These are phyloP conservation scores for Botrytis paeoniae DNA, from an alignment of 2,329 filamentous ascomycete genomes.

Conservation along the genomic window DNA sequence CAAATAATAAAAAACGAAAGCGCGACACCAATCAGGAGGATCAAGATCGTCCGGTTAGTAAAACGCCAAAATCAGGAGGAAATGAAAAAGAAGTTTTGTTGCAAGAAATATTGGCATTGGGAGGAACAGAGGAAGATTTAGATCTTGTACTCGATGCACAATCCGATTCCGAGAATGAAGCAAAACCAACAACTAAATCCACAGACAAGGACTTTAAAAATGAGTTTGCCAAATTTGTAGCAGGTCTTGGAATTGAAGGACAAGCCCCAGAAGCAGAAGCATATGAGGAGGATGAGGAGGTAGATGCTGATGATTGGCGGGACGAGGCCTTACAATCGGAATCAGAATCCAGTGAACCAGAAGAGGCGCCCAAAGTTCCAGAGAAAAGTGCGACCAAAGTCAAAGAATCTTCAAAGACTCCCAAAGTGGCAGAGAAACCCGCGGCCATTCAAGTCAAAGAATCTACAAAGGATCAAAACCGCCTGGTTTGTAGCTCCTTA, in stretches of 20 bases:
- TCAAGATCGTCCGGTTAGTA: slow-evolving; percentile 25
- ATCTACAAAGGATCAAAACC: slow-evolving; percentile 33
- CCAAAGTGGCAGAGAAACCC: slow-evolving; percentile 32
- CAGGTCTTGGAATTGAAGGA: slow-evolving; percentile 49
- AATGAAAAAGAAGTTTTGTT: slow-evolving; percentile 43
- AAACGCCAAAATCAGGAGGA: slow-evolving; percentile 24
- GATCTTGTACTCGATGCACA: slow-evolving; percentile 56
- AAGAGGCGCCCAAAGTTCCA: slow-evolving; percentile 35
- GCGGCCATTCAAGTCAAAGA: slow-evolving; percentile 17
- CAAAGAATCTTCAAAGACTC: slow-evolving; percentile 28
- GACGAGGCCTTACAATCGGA: slow-evolving; percentile 29
- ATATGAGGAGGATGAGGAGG: slow-evolving; percentile 38
- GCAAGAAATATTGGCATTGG: slow-evolving; percentile 62
- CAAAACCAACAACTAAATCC: slow-evolving; percentile 23
- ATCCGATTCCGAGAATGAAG: slow-evolving; percentile 46
- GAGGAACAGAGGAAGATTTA: slow-evolving; percentile 63
- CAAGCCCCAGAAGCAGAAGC: slow-evolving; percentile 36
- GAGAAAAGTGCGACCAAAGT: slow-evolving; percentile 20
- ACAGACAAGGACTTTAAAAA: slow-evolving; percentile 48
- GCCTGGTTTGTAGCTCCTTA: slow-evolving; percentile 35
- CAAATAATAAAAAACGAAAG: neutral
- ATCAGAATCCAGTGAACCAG: slow-evolving; percentile 38
- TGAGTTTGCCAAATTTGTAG: slow-evolving; percentile 52
- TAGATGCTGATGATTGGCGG: slow-evolving; percentile 39
- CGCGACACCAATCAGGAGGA: neutral